Evolutionary conservation across 2,329 filamentous ascomycete species (phyloP).

Genomic region (Lasiodiplodia sp.): DNA sequence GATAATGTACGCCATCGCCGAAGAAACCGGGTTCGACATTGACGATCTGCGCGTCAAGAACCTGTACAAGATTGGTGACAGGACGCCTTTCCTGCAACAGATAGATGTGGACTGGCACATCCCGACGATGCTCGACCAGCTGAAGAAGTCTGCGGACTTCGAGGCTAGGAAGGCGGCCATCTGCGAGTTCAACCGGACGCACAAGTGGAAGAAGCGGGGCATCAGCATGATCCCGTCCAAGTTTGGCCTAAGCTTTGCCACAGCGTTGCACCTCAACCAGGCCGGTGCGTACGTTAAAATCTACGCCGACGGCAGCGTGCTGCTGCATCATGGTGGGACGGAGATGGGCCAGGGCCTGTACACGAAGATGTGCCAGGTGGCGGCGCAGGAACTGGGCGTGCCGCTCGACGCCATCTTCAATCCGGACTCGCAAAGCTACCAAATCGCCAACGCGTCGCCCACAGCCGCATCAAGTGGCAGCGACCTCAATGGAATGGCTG

Average conservation of each 20-base stretch:
- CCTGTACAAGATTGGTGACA: conserved; percentile 77
- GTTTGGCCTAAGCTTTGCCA: conserved; percentile 91
- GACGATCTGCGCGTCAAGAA: conserved; percentile 84
- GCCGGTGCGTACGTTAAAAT: conserved; percentile 92
- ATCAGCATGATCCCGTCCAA: conserved; percentile 88
- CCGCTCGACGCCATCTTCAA: conserved; percentile 85
- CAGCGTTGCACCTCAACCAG: conserved; percentile 92
- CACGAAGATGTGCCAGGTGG: conserved; percentile 95
- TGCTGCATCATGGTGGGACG: conserved; percentile 92
- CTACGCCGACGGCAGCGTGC: conserved; percentile 89
- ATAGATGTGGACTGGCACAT: conserved; percentile 88
- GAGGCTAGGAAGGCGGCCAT: conserved; percentile 71
- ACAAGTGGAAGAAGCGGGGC: conserved; percentile 94
- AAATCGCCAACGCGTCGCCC: conserved; percentile 86
- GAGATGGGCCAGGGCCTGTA: conserved; percentile 98
- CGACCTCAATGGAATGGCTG: conserved; percentile 92
- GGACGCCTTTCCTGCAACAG: conserved; percentile 88
- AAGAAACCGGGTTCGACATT: conserved; percentile 82
- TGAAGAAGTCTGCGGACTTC: conserved; percentile 78
- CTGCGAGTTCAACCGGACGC: conserved; percentile 77
- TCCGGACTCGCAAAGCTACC: conserved; percentile 85
- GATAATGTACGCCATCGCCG: conserved; percentile 87
- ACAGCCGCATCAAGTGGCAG: conserved; percentile 93
- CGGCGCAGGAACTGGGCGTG: conserved; percentile 85
- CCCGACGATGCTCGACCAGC: conserved; percentile 87